A percentile compares a stretch with the other conserved stretches of the same genome.
phyloP scores from a whole-genome alignment of 306 rosid species.

The Dalbergia cochinchinensis region DNA sequence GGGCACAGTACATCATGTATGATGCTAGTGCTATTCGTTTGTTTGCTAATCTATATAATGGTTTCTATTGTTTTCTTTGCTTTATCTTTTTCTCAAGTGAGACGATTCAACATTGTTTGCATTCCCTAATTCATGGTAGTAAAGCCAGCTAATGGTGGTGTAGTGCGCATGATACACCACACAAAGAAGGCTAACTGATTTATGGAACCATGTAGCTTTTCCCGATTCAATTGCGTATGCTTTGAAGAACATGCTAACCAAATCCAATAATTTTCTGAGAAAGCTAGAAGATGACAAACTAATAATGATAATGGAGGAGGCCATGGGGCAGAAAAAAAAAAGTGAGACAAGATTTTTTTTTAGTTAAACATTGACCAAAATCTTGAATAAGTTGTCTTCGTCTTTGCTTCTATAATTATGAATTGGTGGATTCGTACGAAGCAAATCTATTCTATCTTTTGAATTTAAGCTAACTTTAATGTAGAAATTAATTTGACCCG shows the following conservation, averaged over 20 bases:
- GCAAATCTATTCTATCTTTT: not conserved
- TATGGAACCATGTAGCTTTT: not conserved
- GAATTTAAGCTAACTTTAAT: not conserved
- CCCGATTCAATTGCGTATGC: constrained; percentile 24
- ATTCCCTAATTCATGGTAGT: constrained; percentile 20
- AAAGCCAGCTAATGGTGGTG: constrained; percentile 34
- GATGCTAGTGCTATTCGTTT: not conserved
- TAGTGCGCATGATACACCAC: constrained; percentile 44
- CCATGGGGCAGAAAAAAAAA: not conserved
- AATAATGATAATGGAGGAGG: not conserved
- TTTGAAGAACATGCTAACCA: constrained; percentile 30
- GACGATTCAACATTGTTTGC: constrained; percentile 40
- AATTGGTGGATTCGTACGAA: not conserved
- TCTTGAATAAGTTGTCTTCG: not conserved
- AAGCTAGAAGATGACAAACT: constrained; percentile 40
- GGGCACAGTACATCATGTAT: not conserved
- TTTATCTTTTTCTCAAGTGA: too few relatives aligned
- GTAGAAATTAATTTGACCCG: not conserved
- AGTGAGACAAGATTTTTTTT: not conserved
- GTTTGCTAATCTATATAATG: not conserved
- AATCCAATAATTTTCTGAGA: constrained; percentile 31
- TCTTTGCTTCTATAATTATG: not conserved
- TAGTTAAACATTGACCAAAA: constrained; percentile 21
- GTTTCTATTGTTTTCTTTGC: not conserved
- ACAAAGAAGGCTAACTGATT: constrained; percentile 12